Evolutionary conservation across 208 protist genomes (phyloP), one percentile per base, ranked within the genome.

Genomic region (Acanthamoeba healyi): DNA sequence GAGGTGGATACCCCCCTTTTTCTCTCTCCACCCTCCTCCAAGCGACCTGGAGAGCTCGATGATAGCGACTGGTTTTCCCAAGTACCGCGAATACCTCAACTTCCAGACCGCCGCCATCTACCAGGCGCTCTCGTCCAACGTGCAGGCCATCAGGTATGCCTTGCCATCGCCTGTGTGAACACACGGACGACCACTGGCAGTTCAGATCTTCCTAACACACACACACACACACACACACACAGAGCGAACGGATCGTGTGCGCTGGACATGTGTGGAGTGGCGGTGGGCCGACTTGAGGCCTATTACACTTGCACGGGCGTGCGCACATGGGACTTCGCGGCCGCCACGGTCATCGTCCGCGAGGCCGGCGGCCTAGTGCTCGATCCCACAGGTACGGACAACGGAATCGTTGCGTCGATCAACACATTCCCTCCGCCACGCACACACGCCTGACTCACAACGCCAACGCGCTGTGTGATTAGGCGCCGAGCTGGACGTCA

Each of bases 271-370:
- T 94, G 94, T 29, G 87, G 72, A 49, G 95, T 96, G 15, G 89
- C 95, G 32, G 86, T 65, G 72, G 95, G 95, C 19, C 49, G 95
- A 49, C 72, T 95, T 9, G 95, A 96, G 84, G 72, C 63, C 49
- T 96, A 96, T 34, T 96, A 96, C 88, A 95, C 95, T 42, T 96
- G 95, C 79, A 87, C 79, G 87, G 95, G 95, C 86, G 95, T 96
- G 49, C 95, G 95, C 95, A 93, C 94, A 65, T 96, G 95, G 95
- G 95, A 96, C 89, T 93, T 96, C 49, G 95, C 90, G 1, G 95
- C 95, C 22, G 72, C 74, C 19, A 87, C 79, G 26, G 32, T 96
- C 32, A 81, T 96, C 38, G 91, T 96, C 17, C 88, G 61, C 38
- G 95, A 96, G 56, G 95, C 95, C 29, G 95, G 95, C 72, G 95